Evolutionary conservation across 2,329 filamentous ascomycete genomes (phyloP).

Genomic region (Anthostomella pinea): DNA sequence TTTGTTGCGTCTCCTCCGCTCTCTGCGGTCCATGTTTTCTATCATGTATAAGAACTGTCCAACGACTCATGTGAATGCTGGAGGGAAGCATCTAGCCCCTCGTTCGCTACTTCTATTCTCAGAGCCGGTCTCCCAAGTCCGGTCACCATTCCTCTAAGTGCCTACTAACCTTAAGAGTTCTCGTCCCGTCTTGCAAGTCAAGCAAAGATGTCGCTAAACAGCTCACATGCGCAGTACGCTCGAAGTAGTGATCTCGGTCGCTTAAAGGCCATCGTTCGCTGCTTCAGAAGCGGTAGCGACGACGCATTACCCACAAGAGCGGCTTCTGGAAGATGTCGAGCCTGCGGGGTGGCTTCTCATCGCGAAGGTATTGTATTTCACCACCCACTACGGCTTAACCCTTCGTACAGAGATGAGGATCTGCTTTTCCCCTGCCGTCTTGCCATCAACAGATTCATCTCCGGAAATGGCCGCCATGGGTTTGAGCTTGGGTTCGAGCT

Average conservation of each 20-base stretch:
- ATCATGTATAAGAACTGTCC: too few species aligned
- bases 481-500: slow-evolving; percentile 5
- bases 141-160: too few species aligned
- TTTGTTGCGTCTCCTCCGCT: too few species aligned
- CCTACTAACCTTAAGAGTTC: too few species aligned
- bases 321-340: slow-evolving; percentile 9
- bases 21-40: too few species aligned
- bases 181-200: background rate
- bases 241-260: background rate
- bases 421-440: slow-evolving; percentile 7
- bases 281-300: too few species aligned
- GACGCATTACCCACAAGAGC: background rate
- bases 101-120: too few species aligned
- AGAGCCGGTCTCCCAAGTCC: too few species aligned
- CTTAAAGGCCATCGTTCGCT: too few species aligned
- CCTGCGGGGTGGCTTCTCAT: slow-evolving; percentile 3
- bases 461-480: background rate
- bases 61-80: too few species aligned
- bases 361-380: slow-evolving; percentile 7
- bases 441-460: slow-evolving; percentile 5
- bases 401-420: background rate
- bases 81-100: too few species aligned
- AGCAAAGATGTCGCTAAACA: background rate
- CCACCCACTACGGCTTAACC: background rate
- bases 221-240: background rate